Base-by-base conservation (phyloP, 441 rosid genomes). In the Populus hybrid region DNA sequence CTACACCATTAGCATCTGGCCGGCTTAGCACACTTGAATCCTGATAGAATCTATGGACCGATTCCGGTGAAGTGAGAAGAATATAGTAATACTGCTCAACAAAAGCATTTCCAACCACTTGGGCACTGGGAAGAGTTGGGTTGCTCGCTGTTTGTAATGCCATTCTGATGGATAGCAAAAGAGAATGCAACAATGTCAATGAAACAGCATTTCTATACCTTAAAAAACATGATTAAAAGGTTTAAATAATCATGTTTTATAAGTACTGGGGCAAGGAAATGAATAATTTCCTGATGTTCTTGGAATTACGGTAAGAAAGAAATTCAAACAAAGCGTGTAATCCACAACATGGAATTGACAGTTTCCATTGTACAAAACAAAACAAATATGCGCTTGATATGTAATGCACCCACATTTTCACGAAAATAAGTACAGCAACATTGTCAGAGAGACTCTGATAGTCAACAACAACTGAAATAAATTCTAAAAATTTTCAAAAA, bases 1-100 rank as follows among this genome's bases (percentile, higher is more conserved):
- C 78, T 64, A 8, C 64, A 33, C 80, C 86, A 75, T 77, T 59
- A n/a, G 77, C 68, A 78, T 80, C 83, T 26, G 84, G 85, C 63
- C 87, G 81, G 72, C 87, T 83, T 33, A 86, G 74, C n/a, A 81
- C 72, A 75, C 87, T 86, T 9, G 84, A 80, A 74, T 86, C 87
- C 71, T 86, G 89, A 78, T 86, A 86, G 82, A 86, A 86, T 59
- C 84, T 78, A 71, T 76, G 65, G 35, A 81, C 89, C 59, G 72
- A 21, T 63, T 83, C 83, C 0, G 85, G 85, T 12, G 85, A 74
- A 0, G 81, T 77, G 28, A 80, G 85, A 66, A 83, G 85, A 68
- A 83, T 80, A 71, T 83, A 83, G 72, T 83, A 83, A 83, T 83
- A 83, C 64, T 80, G 85, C 68, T 83, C 83, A 31, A 83, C 83